Base-by-base conservation (phyloP, 352 stramenopile genomes). In the Phytophthora foliorum region DNA sequence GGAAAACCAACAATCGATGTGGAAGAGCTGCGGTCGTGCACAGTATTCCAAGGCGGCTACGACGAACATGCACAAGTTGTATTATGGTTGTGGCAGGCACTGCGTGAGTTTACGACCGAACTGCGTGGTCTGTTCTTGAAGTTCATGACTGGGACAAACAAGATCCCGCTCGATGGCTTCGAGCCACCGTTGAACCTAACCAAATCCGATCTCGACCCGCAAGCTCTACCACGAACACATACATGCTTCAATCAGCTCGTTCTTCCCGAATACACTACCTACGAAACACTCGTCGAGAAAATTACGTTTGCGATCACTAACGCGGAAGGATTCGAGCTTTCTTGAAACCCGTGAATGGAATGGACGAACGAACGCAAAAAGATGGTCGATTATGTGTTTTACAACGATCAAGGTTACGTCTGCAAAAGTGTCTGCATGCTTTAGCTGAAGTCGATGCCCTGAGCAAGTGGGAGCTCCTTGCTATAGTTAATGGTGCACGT, bases 401-500 rank as follows among this genome's bases (percentile, higher is more conserved):
- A 64, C 61, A 62, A 67, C 29, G 19, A 29, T 25, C 31, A 22
- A 29, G 14, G 48, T 22, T 52, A 39, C 51, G 36, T 42, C 34
- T 66, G 54, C 27, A 50, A 32, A 29, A 52, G 17, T 32, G n/a
- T 7, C 24, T 25, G 24, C 6, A 31, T 24, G 9, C 19, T 27
- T 75, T 87, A 96, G 61, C 70, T 88, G 57, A 98, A 98, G 72
- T 97, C 90, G 57, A 98, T 98, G 59, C 93, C 93, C 71, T 98
- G 93, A 0, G 93, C 93, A 24, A 98, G 88, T 24, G 93, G 93
- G 9, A 98, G 79, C 64, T 93, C 85, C 72, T 98, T 95, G 74
- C 91, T 96, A 77, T 98, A 88, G 80, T 98, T 98, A 72, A 98
- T 88, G 34, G 93, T 98, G 79, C 91, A 97, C 54, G 93, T 98